Base-by-base conservation (phyloP, 1,284 basidiomycete genomes). In the Xerocomus amazonicus region DNA sequence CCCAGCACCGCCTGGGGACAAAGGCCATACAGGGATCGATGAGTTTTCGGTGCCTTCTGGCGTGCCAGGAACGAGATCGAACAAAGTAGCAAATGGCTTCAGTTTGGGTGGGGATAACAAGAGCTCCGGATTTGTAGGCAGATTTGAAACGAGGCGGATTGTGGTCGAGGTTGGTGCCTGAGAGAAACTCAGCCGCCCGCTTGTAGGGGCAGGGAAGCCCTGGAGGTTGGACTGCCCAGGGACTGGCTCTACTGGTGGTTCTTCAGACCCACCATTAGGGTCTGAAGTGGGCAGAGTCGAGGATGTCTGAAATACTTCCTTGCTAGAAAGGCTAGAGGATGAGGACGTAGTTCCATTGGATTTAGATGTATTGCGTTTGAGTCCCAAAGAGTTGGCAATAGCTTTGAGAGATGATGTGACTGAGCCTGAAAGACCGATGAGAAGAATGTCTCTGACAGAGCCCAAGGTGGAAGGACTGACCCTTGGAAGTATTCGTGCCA, bases 401-500 rank as follows among this genome's bases (percentile, higher is more conserved):
- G 84, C 80, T 63, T 76, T 84, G 54, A 89, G 75, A 31, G 86
- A 87, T 1, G 83, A 85, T 33, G 73, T 71, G 16, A 87, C 76
- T 8, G 79, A 73, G 14, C 71, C 81, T 55, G 33, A 46, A 55
- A 45, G 42, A 43, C 31, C 28, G 38, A 44, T 56, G 53, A 55
- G 59, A 62, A 51, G 12, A 9, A 17, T 6, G 29, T 19, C 13
- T 29, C 4, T 23, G 17, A 39, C 27, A 27, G 23, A 29, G 37
- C 36, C 4, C 26, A 13, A 6, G n/a, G 45, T 28, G 36, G 17
- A 28, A n/a, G 52, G 26, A 71, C 78, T 49, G 62, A 85, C 87
- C 70, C 69, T 83, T 85, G 12, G 84, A 82, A n/a, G 70, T 67
- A 9, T 67, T 73, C 3, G 81, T 81, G 6, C 86, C 87, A 65